These are phyloP conservation scores for Trichoderma sp. DNA, from an alignment of 2,329 filamentous ascomycete species.

Conservation along the genomic window DNA sequence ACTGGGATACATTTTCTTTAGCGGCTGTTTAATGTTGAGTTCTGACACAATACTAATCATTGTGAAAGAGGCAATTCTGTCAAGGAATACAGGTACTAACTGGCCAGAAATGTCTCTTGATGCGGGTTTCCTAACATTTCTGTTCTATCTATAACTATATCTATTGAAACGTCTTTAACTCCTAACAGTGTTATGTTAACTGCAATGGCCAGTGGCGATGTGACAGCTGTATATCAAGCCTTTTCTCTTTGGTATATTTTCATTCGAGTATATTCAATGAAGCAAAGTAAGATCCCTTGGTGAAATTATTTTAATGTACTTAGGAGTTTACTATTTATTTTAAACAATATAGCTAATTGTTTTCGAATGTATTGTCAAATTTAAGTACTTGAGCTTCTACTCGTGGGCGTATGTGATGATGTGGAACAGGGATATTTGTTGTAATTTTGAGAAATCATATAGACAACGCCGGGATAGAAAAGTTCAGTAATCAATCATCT, in stretches of 20 bases:
- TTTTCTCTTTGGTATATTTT: background rate
- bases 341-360: too few relatives aligned
- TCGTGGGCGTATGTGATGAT: too few relatives aligned
- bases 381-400: too few relatives aligned
- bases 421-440: background rate
- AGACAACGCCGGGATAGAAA: background rate
- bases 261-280: too few relatives aligned
- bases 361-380: too few relatives aligned
- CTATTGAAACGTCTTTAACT: background rate
- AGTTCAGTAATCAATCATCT: background rate
- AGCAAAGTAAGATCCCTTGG: too few relatives aligned
- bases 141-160: background rate
- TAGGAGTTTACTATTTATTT: too few relatives aligned
- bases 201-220: background rate
- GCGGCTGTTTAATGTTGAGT: background rate
- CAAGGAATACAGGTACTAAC: background rate
- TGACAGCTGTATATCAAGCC: background rate
- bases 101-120: background rate
- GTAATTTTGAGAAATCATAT: background rate
- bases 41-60: background rate
- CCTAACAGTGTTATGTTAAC: background rate
- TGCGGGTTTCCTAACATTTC: accelerated
- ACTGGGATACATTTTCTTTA: background rate
- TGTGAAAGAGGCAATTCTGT: background rate
- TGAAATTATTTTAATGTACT: too few relatives aligned